phyloP scores from a whole-genome alignment of 371 early-diverging fungal species.

The Mucor racemosus region DNA sequence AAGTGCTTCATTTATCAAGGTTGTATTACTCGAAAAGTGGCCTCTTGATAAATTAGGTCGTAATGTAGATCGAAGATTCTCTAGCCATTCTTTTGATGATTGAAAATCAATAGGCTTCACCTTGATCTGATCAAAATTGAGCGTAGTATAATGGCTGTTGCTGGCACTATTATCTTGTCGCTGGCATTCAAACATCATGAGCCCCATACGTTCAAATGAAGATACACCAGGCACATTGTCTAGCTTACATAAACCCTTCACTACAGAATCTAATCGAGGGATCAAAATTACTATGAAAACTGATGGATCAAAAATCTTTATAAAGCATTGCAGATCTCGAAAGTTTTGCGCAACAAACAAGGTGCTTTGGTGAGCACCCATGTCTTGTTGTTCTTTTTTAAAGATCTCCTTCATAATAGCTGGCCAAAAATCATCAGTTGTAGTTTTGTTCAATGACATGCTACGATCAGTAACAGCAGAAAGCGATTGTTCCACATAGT shows the following conservation, averaged over 20 bases:
- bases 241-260: conserved; percentile 35
- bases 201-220: conserved; percentile 23
- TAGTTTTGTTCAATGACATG: conserved; percentile 51
- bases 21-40: conserved; percentile 21
- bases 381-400: conserved; percentile 39
- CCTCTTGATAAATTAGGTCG: conserved; percentile 42
- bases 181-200: conserved; percentile 65
- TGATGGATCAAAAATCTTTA: conserved; percentile 65
- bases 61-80: conserved; percentile 39
- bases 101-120: conserved; percentile 29
- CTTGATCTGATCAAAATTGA: conserved; percentile 15
- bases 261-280: conserved; percentile 59
- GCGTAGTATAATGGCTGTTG: conserved; percentile 1
- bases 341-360: conserved; percentile 14
- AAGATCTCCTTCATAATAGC: conserved; percentile 48
- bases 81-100: conserved; percentile 38
- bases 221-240: background rate
- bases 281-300: conserved; percentile 67
- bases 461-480: conserved; percentile 58
- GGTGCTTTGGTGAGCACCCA: conserved; percentile 25
- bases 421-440: conserved; percentile 47
- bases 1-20: conserved; percentile 40
- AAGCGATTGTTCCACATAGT: conserved; percentile 55
- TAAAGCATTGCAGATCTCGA: conserved; percentile 64
- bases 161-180: conserved; percentile 46